Evolutionary conservation across 805 yeast species (phyloP).

Genomic region (Maudiozyma bulderi): DNA sequence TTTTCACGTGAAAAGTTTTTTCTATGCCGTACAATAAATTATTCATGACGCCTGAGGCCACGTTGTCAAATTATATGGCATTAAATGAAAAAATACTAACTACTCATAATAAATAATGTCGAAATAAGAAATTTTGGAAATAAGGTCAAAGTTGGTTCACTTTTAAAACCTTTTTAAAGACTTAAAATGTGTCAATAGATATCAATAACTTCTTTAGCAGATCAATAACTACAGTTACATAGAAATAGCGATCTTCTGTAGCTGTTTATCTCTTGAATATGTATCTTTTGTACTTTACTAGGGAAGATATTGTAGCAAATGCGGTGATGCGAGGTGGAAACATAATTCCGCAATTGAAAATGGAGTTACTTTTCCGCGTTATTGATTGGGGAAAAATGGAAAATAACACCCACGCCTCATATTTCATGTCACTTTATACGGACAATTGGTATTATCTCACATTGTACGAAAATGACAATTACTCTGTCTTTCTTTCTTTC

Average conservation of each 20-base stretch:
- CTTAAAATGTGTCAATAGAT: not conserved
- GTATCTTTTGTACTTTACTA: not conserved
- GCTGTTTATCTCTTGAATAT: too few species aligned
- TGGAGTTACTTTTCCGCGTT: not conserved
- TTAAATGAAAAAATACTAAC: not conserved
- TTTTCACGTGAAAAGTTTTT: not conserved
- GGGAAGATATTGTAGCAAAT: not conserved
- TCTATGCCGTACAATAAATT: not conserved
- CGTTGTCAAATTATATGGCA: not conserved
- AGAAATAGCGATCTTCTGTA: not conserved
- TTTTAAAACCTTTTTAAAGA: not conserved
- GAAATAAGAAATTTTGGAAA: not conserved
- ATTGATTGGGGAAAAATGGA: not conserved
- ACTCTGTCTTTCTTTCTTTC: too few species aligned
- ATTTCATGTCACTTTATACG: not conserved
- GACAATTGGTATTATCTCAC: not conserved
- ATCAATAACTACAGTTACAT: not conserved
- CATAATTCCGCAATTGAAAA: not conserved
- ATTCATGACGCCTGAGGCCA: not conserved
- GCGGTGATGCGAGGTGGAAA: not conserved
- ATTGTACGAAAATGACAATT: not conserved
- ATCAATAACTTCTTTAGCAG: not conserved
- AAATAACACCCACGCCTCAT: not conserved
- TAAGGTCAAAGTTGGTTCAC: not conserved
- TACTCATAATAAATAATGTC: not conserved